Base-by-base conservation (phyloP, 2,329 filamentous ascomycete species). In the Huntiella bhutanensis region DNA sequence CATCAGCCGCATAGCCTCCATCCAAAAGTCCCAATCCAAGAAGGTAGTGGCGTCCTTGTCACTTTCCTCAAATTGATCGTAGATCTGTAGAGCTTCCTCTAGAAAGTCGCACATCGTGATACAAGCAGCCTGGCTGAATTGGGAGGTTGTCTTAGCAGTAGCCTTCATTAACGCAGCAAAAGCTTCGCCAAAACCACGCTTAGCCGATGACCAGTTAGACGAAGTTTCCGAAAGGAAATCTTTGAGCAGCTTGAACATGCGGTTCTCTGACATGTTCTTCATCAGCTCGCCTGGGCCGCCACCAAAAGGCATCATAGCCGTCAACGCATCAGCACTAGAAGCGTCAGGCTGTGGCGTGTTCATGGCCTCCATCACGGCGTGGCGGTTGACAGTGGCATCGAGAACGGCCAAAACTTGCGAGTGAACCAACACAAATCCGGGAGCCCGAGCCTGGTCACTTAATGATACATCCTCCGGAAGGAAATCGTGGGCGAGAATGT, bases 61-160 rank as follows among this genome's bases (percentile, higher is more conserved):
- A n/a, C 59, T 58, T 2, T 65, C 63, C 49, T 68, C 67, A 42
- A 62, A 64, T 5, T 62, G 58, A 48, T 70, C 64, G 50, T 71
- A 71, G 36, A 85, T 77, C 12, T 75, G 66, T 43, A 93, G 65
- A 1, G 80, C 71, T 60, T 94, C 86, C 57, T 94, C 84, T 19
- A 94, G 65, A 53, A 94, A 86, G 59, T 95, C 87, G 57, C 86
- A 88, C n/a, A 94, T 67, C 7, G 84, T 82, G 57, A 91, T 91
- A 59, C 85, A 92, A 13, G 84, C 81, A 52, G 76, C 76, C 56
- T 85, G 82, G 58, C 92, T 80, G 57, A 80, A 93, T 46, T 83
- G 68, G 0, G 84, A 87, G 0, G 81, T 87, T 53, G 74, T 77
- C 53, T 78, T 75, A 1, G 84, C 77, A 2, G 80, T 75, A 1